These are phyloP conservation scores for Monosporascus ibericus DNA, from an alignment of 2,329 filamentous ascomycete species.

Conservation along the genomic window DNA sequence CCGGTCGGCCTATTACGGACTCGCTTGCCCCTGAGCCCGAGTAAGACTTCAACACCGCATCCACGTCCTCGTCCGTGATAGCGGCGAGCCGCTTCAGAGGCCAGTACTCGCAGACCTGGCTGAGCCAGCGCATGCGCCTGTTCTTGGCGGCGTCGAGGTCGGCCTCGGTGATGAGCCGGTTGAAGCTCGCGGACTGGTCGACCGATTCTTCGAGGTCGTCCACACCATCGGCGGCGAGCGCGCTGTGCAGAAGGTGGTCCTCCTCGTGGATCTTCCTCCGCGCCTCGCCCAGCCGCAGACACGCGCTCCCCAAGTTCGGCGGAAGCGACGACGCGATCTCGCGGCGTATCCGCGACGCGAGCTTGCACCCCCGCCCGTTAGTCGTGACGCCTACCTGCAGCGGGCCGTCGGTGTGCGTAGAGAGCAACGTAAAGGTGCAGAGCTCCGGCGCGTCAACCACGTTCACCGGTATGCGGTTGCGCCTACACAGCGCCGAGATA, in stretches of 20 bases:
- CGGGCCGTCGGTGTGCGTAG: conserved; percentile 83
- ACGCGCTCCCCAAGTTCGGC: conserved; percentile 66
- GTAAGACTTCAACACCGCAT: conserved; percentile 70
- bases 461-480: conserved; percentile 84
- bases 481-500: conserved; percentile 69
- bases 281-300: conserved; percentile 69
- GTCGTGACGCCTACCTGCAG: conserved; percentile 94
- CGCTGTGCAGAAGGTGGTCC: conserved; percentile 43
- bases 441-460: conserved; percentile 81
- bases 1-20: conserved; percentile 11
- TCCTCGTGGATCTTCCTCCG: conserved; percentile 68
- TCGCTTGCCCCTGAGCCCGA: conserved; percentile 21
- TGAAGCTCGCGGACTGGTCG: conserved; percentile 78
- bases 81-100: conserved; percentile 74
- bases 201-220: conserved; percentile 50
- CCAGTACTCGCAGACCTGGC: conserved; percentile 99
- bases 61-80: conserved; percentile 75
- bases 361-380: conserved; percentile 88
- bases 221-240: conserved; percentile 28
- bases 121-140: conserved; percentile 83
- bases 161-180: conserved; percentile 68
- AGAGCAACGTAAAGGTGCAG: conserved; percentile 85
- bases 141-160: conserved; percentile 70
- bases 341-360: conserved; percentile 80
- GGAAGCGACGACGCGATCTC: conserved; percentile 82